These are phyloP conservation scores for Fusarium austroafricanum DNA, from an alignment of 2,329 filamentous ascomycete species.

Conservation along the genomic window DNA sequence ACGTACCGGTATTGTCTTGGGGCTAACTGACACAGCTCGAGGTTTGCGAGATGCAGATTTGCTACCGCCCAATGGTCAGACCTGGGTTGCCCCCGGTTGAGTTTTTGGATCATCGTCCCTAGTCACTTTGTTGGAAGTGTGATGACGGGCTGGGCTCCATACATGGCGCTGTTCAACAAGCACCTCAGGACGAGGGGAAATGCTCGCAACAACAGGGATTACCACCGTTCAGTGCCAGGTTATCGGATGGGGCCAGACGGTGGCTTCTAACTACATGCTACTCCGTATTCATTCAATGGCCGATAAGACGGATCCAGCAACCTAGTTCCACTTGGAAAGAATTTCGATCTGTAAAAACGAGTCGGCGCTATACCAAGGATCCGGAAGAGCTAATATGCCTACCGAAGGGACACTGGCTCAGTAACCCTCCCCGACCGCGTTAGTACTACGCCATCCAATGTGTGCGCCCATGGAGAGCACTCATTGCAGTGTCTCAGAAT, in stretches of 20 bases:
- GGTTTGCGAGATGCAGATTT: slow-evolving; percentile 38
- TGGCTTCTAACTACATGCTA: slow-evolving; percentile 42
- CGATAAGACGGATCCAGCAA: slow-evolving; percentile 31
- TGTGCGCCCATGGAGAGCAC: not conserved
- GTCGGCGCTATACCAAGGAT: slow-evolving; percentile 23
- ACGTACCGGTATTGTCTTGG: slow-evolving; percentile 32
- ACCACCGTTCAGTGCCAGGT: slow-evolving; percentile 42
- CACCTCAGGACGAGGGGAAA: slow-evolving; percentile 35
- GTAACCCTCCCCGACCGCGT: not conserved
- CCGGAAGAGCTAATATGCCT: slow-evolving; percentile 26
- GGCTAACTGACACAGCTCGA: slow-evolving; percentile 38
- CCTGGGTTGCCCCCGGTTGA: slow-evolving; percentile 39
- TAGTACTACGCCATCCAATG: slow-evolving; percentile 9
- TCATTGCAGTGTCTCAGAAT: slow-evolving; percentile 24
- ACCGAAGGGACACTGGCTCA: slow-evolving; percentile 7
- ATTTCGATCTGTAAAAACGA: not conserved
- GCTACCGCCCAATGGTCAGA: slow-evolving; percentile 38
- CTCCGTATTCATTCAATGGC: slow-evolving; percentile 39
- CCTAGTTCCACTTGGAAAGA: slow-evolving; percentile 29
- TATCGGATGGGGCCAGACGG: slow-evolving; percentile 44
- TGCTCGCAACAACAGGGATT: slow-evolving; percentile 36
- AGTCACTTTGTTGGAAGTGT: too few species aligned
- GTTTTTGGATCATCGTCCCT: slow-evolving; percentile 43
- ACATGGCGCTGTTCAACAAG: slow-evolving; percentile 30
- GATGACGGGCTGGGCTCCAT: slow-evolving; percentile 42